A percentile compares a stretch with the other conserved stretches of the same genome.
Conservation (phyloP, 139 green algal genomes). For the Coccomyxa sp. region DNA sequence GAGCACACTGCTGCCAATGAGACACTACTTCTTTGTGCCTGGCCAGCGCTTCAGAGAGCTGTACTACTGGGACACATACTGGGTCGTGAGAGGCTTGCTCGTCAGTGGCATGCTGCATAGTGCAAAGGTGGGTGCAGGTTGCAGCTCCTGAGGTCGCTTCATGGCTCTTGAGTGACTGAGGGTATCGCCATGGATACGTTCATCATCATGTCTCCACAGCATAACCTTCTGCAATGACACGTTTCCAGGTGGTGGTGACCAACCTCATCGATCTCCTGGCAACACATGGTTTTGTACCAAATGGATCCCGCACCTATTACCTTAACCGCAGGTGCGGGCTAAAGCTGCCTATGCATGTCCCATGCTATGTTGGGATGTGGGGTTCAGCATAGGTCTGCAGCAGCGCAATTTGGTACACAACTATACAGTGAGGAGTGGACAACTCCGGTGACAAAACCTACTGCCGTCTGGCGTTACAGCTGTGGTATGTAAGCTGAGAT, state of each 20-base stretch:
- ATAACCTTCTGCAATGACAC: too few relatives aligned
- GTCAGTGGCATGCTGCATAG: slow-evolving; percentile 57
- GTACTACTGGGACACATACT: slow-evolving; percentile 78
- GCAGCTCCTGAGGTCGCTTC: not conserved
- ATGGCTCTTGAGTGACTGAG: not conserved
- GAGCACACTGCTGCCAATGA: slow-evolving; percentile 71
- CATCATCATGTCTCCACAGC: too few relatives aligned
- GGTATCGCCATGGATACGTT: too few relatives aligned
- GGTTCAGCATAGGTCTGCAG: not conserved
- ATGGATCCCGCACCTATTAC: slow-evolving; percentile 90
- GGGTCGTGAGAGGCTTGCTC: slow-evolving; percentile 79
- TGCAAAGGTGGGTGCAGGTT: too few relatives aligned
- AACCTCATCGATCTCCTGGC: slow-evolving; percentile 76
- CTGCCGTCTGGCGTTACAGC: too few relatives aligned
- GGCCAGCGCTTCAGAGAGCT: slow-evolving; percentile 70
- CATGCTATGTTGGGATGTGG: not conserved
- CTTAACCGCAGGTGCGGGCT: slow-evolving; percentile 84
- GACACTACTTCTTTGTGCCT: slow-evolving; percentile 67
- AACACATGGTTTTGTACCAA: slow-evolving; percentile 80
- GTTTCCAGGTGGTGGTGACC: slow-evolving; percentile 32
- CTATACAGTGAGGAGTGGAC: not conserved
- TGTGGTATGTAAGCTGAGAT: not conserved
- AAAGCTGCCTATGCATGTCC: not conserved
- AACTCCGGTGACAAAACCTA: not conserved
- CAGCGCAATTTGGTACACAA: not conserved